Conservation (phyloP, 352 stramenopile species). For the Phytophthora cryptogea region DNA sequence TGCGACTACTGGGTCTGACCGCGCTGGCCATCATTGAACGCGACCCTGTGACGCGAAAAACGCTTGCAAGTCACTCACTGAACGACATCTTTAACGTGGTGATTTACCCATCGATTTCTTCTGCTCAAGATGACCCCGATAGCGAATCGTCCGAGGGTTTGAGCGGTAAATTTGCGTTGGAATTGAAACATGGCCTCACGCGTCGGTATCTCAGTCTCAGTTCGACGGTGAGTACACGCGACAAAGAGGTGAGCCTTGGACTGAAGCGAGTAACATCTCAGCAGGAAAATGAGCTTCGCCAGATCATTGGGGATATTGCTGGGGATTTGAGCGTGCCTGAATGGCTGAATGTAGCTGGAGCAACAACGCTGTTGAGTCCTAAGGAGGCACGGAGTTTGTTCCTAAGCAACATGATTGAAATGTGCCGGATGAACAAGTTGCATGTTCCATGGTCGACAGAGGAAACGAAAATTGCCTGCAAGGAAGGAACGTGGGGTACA, state of each 20-base stretch:
- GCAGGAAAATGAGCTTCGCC: constrained; percentile 73
- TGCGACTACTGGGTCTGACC: constrained; percentile 75
- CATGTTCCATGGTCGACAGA: constrained; percentile 88
- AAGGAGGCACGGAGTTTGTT: constrained; percentile 83
- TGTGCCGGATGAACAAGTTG: constrained; percentile 89
- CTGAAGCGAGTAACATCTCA: constrained; percentile 50
- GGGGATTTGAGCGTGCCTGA: constrained; percentile 57
- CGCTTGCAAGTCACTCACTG: constrained; percentile 62
- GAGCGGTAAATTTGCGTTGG: constrained; percentile 80
- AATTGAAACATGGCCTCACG: constrained; percentile 84
- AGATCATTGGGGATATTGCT: constrained; percentile 73
- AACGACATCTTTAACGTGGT: constrained; percentile 89
- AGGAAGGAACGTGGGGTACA: constrained; percentile 84
- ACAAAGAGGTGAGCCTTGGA: constrained; percentile 82
- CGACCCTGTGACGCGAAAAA: constrained; percentile 73
- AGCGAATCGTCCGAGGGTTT: constrained; percentile 59
- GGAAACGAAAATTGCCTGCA: constrained; percentile 85
- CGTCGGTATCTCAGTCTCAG: constrained; percentile 76
- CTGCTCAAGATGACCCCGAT: constrained; percentile 50
- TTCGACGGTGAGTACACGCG: constrained; percentile 59
- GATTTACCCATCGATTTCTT: constrained; percentile 84
- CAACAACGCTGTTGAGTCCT: constrained; percentile 73
- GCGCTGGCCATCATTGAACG: constrained; percentile 73
- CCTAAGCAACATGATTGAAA: constrained; percentile 87
- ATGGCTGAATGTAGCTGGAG: constrained; percentile 77